phyloP scores from a whole-genome alignment of 805 yeast species.

The Cyberlindnera sargentensis region DNA sequence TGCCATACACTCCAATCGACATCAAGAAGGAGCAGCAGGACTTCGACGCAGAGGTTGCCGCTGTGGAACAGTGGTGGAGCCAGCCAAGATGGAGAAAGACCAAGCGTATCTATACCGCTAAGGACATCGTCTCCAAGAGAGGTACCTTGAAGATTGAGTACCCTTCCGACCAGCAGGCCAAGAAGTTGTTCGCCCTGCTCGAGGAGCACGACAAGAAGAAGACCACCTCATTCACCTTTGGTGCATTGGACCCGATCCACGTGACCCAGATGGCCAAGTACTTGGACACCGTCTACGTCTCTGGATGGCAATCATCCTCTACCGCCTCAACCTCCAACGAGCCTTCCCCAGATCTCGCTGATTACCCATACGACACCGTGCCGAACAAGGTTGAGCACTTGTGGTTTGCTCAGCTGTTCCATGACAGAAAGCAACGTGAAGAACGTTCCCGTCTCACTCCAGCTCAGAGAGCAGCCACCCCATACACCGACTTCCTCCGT shows the following conservation, averaged over 20 bases:
- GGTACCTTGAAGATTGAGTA: constrained; percentile 68
- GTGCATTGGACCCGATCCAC: constrained; percentile 94
- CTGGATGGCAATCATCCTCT: constrained; percentile 99
- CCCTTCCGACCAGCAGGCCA: constrained; percentile 75
- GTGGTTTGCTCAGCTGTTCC: constrained; percentile 95
- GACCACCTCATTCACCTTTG: constrained; percentile 83
- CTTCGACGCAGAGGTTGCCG: constrained; percentile 47
- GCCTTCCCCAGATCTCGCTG: constrained; percentile 98
- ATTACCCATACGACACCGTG: constrained; percentile 97
- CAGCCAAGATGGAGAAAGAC: constrained; percentile 88
- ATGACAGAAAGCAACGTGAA: constrained; percentile 93
- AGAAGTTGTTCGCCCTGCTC: constrained; percentile 67
- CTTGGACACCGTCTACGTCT: constrained; percentile 85
- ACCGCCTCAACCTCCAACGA: constrained; percentile 97
- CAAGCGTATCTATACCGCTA: constrained; percentile 81
- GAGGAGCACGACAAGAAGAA: constrained; percentile 64
- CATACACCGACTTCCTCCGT: constrained; percentile 79
- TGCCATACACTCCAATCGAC: constrained; percentile 17
- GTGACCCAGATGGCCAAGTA: constrained; percentile 96
- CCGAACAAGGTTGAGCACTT: constrained; percentile 97
- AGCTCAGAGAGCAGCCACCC: constrained; percentile 61
- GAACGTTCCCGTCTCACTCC: constrained; percentile 44
- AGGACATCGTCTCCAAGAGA: constrained; percentile 85
- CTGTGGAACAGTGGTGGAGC: constrained; percentile 85
- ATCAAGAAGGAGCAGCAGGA: constrained; percentile 17